Conservation (phyloP, 129 eudicot genomes). For the Artemisia tridentata region DNA sequence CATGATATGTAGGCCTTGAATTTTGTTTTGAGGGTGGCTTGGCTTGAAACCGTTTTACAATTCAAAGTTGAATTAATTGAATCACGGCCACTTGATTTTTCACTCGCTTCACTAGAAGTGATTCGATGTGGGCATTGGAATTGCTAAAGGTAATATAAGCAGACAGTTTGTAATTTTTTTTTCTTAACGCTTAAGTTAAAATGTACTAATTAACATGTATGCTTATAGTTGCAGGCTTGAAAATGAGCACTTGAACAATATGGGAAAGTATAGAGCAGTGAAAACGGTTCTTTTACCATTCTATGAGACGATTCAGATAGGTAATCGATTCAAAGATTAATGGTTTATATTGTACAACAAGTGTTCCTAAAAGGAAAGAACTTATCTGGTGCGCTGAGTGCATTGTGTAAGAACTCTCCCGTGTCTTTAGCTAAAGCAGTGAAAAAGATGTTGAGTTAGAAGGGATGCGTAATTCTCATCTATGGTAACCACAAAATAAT, state of each 20-base stretch:
- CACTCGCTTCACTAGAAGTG: slow-evolving; percentile 87
- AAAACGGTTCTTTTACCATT: slow-evolving; percentile 86
- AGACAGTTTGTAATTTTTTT: not conserved
- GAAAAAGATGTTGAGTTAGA: too few species aligned
- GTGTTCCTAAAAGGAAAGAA: slow-evolving; percentile 19
- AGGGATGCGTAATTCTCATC: too few species aligned
- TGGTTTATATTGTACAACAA: not conserved
- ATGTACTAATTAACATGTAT: too few species aligned
- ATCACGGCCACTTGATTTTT: slow-evolving; percentile 68
- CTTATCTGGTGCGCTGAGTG: too few species aligned
- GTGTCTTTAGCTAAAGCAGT: too few species aligned
- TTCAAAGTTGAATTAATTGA: slow-evolving; percentile 67
- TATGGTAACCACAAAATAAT: too few species aligned
- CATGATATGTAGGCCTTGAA: slow-evolving; percentile 52
- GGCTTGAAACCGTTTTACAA: slow-evolving; percentile 86
- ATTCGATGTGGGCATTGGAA: slow-evolving; percentile 99
- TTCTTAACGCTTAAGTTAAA: too few species aligned
- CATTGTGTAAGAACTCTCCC: too few species aligned
- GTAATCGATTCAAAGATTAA: slow-evolving; percentile 17
- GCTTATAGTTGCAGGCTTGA: slow-evolving; percentile 52
- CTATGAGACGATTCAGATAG: slow-evolving; percentile 81
- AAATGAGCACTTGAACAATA: slow-evolving; percentile 91
- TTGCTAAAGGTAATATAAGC: slow-evolving; percentile 54
- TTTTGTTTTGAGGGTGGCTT: slow-evolving; percentile 72
- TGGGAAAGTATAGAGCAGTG: slow-evolving; percentile 90